Base-by-base conservation (phyloP, 495 filamentous ascomycete genomes). In the Lasiosphaeriaceae sp. region DNA sequence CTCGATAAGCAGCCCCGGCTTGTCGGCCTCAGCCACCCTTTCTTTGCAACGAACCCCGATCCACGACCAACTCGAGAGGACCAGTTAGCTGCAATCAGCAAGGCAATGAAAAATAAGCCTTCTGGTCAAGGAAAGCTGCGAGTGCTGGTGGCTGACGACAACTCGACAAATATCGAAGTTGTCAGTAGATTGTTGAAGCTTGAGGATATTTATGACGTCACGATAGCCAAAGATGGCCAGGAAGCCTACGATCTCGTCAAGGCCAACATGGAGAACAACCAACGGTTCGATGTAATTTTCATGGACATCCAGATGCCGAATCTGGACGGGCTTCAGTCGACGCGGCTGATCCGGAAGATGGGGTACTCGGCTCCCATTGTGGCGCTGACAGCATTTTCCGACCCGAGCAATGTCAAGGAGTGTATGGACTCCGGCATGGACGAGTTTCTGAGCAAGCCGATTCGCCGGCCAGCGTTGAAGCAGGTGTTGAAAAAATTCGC, bases 291-390 rank as follows among this genome's bases (percentile, higher is more conserved):
- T 60, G 74, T 96, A 14, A 94, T 96, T 46, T 93, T 96, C 68
- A 96, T 96, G 91, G 91, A 96, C 69, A 89, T 96, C 46, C 78
- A 93, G 77, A 97, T 97, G 92, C 92, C 92, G 17, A 93, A 92
- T 64, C 80, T 97, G 11, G 90, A 96, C 59, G 92, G 92, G 4
- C 79, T 96, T 22, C 83, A 96, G 68, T 91, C 87, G 47, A 96
- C 92, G 0, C 80, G 88, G n/a, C 77, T 94, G 16, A 96, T 96
- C 57, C 83, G 92, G 5, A 75, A 90, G 59, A 87, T 93, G 75
- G 92, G 92, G 12, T 97, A 92, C 67, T 85, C 81, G 20, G 88
- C 88, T 5, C 92, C 92, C 7, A 97, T 97, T 60, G 91, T 97
- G 11, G 92, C 92, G 2, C 72, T 97, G 43, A 94, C 90, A 23